phyloP scores from a whole-genome alignment of 116 monocot species.

The Papilionanthe hybrid region DNA sequence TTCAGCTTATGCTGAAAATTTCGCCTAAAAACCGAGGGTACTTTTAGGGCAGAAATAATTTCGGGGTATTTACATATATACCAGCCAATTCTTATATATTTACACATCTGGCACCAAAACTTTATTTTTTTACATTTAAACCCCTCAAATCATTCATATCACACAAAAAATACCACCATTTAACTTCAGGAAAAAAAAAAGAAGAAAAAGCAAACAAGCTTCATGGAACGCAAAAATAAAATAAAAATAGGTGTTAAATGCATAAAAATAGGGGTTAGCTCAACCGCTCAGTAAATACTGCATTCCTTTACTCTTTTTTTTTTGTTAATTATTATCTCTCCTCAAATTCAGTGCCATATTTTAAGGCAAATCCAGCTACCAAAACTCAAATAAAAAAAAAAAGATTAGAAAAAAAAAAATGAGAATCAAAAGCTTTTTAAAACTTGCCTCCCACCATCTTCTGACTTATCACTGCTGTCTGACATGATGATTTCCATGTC shows the following conservation, averaged over 20 bases:
- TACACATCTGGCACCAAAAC: too few relatives aligned
- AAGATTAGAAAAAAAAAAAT: neutral
- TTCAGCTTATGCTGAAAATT: too few relatives aligned
- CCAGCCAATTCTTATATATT: too few relatives aligned
- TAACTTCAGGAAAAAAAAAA: too few relatives aligned
- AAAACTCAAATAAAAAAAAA: neutral
- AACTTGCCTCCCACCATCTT: slow-evolving; percentile 19
- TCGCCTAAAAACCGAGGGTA: too few relatives aligned
- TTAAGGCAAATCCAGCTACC: neutral
- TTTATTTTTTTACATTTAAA: too few relatives aligned
- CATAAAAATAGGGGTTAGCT: neutral
- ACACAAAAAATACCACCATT: too few relatives aligned
- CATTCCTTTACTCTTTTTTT: neutral
- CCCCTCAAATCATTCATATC: too few relatives aligned
- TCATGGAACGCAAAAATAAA: neutral
- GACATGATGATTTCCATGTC: slow-evolving; percentile 82
- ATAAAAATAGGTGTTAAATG: neutral
- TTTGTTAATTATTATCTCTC: neutral
- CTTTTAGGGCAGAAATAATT: too few relatives aligned
- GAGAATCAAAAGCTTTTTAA: slow-evolving; percentile 14
- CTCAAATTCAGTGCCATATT: neutral
- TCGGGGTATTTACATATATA: too few relatives aligned
- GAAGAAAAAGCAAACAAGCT: neutral
- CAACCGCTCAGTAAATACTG: neutral
- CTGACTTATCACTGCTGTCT: slow-evolving; percentile 40